Evolutionary conservation across 345 rosid species (phyloP).

Genomic region (Trapa incisa): DNA sequence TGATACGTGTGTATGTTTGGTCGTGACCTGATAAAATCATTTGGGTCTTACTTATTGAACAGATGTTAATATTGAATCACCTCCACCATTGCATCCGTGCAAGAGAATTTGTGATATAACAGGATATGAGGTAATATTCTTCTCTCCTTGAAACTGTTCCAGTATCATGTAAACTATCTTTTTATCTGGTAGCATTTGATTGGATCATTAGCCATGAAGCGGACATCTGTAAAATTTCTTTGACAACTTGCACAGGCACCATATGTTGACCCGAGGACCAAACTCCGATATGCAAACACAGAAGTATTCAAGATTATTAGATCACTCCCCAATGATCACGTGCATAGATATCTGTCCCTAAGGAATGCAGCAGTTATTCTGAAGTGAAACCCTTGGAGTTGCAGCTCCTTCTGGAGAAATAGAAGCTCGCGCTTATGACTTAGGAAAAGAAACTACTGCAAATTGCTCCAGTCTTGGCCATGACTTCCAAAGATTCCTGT

Average conservation of each 20-base stretch:
- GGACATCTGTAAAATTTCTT: neutral
- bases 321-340: conserved; percentile 68
- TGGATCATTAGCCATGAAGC: neutral
- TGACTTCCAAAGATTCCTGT: too few relatives aligned
- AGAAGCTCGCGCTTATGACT: too few relatives aligned
- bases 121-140: conserved; percentile 55
- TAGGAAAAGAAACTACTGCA: too few relatives aligned
- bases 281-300: conserved; percentile 65
- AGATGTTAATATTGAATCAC: conserved; percentile 84
- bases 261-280: conserved; percentile 72
- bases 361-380: conserved; percentile 81
- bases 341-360: conserved; percentile 71
- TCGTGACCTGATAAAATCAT: neutral
- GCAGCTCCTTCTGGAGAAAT: neutral
- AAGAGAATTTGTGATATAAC: conserved; percentile 80
- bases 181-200: neutral
- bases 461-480: too few relatives aligned
- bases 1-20: neutral
- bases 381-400: conserved; percentile 23
- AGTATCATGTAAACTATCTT: neutral
- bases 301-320: conserved; percentile 71
- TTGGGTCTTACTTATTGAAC: conserved; percentile 9
- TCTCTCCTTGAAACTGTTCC: neutral
- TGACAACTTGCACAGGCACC: conserved; percentile 46
- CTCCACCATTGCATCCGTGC: conserved; percentile 74